Base-by-base conservation (phyloP, 345 rosid species). In the Hypericum androsaemum region DNA sequence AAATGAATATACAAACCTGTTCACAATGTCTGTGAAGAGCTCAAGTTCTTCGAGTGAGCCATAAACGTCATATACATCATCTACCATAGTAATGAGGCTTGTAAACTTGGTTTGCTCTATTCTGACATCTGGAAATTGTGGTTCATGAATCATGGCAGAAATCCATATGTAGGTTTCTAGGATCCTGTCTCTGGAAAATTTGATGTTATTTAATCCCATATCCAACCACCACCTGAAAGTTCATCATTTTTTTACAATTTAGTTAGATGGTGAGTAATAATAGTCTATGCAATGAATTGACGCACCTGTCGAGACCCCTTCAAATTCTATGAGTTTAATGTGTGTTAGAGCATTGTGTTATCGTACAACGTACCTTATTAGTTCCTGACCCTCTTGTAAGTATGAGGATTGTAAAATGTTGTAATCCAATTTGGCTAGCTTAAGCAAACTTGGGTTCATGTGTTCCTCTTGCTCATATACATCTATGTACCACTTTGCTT, bases 61-160 rank as follows among this genome's bases (percentile, higher is more conserved):
- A 53, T 76, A 70, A 2, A 66, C 67, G 43, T 75, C 77, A 61
- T 74, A 75, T n/a, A 69, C 41, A 43, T 74, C 76, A 51, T 75
- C 80, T 7, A 80, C 50, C 0, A 36, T 52, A 0, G 65, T 56
- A 38, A 74, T 45, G 1, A 71, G 43, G n/a, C 58, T 43, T 14
- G 13, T 40, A 6, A 70, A 22, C n/a, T 61, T 69, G 6, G 77
- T 28, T 2, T n/a, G 7, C 40, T 28, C 67, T 69, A 50, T 70
- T 42, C 81, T 72, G 11, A 11, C 36, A 14, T 64, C 47, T 15
- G 55, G 52, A 39, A 53, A 58, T 22, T 64, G 28, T 47, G 77
- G 77, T 52, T 69, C 63, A 16, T 11, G 61, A 12, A 41, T 12
- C 10, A 54, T 7, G 6, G 79, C 81, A 17, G 64, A 39, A 3